These are phyloP conservation scores for Arctostaphylos glauca DNA, from an alignment of 148 eudicot species.

Conservation along the genomic window DNA sequence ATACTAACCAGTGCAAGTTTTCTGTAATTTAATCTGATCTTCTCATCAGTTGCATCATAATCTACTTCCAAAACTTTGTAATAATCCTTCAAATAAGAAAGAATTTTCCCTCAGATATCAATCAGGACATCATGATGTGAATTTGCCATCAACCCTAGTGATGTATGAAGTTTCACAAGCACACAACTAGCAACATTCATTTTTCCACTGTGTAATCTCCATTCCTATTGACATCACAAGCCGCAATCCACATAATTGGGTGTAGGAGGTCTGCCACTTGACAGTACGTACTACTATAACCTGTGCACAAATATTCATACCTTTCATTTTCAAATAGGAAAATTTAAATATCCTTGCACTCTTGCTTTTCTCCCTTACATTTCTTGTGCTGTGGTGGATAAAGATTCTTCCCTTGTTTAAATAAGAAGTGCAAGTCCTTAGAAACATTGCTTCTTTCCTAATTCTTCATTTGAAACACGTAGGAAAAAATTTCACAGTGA, in stretches of 20 bases:
- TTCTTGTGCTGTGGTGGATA: not conserved
- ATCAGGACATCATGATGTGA: not conserved
- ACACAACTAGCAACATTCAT: not conserved
- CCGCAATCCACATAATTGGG: not conserved
- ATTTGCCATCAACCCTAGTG: not conserved
- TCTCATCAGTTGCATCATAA: conserved; percentile 64
- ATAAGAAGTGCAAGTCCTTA: not conserved
- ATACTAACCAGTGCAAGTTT: conserved; percentile 63
- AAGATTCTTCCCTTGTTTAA: not conserved
- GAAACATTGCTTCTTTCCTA: too few relatives aligned
- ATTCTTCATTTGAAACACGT: not conserved
- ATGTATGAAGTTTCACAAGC: not conserved
- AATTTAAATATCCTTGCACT: not conserved
- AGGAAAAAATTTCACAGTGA: not conserved
- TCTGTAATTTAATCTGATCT: conserved; percentile 44
- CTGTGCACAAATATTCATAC: not conserved
- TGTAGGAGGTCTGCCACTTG: not conserved
- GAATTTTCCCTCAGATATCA: conserved; percentile 14
- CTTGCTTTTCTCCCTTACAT: not conserved
- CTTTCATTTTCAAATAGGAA: not conserved
- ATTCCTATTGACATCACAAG: not conserved
- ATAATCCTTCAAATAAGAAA: conserved; percentile 44
- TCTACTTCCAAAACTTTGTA: conserved; percentile 62
- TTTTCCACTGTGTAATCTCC: too few relatives aligned
- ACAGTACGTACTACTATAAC: not conserved